Evolutionary conservation across 179 eudicot species (phyloP), one percentile per base, ranked within the genome.

Genomic region (Drosera spatulata): DNA sequence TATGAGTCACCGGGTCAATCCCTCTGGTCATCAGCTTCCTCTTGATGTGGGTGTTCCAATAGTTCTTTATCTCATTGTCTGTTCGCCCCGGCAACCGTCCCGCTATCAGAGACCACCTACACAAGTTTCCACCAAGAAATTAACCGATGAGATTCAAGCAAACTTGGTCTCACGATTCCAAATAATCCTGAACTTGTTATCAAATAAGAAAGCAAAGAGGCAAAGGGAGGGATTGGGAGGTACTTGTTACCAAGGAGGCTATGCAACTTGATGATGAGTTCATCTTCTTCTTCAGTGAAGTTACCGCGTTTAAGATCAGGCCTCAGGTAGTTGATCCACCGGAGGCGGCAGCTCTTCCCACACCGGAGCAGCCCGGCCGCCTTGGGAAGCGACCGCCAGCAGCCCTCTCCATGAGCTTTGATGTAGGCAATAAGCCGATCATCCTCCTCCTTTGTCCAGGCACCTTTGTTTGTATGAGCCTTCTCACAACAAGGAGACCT

Each of bases 401-500:
- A 85, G 38, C 96, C 96, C 59, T 88, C 96, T 11, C 96, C 96
- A 59, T 88, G 89, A 56, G 89, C 74, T 41, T 81, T 72, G 44
- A 88, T 88, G 64, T 88, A 83, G n/a, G 87, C 75, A 57, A 81
- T 81, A 4, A 88, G 79, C 2, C 93, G 75, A 93, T 88, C 96
- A 93, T 85, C 42, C 93, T 93, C 33, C 96, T 93, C 78, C 85
- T 88, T 82, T 22, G 33, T 22, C 33, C 33, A 22, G 33, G 33
- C 33, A 22, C 33, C 33, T 22, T 22, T 22, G 33, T 88, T 88
- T 52, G 96, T 88, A 59, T 88, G 96, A 42, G 96, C 87, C 63
- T 88, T 88, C 75, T 88, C 96, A 71, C 96, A 88, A 55, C 96
- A 88, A 39, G 96, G 96, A 65, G 96, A 88, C 75, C 96, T 81